Base-by-base conservation (phyloP, 2,329 filamentous ascomycete genomes). In the Epichloe amarillans region DNA sequence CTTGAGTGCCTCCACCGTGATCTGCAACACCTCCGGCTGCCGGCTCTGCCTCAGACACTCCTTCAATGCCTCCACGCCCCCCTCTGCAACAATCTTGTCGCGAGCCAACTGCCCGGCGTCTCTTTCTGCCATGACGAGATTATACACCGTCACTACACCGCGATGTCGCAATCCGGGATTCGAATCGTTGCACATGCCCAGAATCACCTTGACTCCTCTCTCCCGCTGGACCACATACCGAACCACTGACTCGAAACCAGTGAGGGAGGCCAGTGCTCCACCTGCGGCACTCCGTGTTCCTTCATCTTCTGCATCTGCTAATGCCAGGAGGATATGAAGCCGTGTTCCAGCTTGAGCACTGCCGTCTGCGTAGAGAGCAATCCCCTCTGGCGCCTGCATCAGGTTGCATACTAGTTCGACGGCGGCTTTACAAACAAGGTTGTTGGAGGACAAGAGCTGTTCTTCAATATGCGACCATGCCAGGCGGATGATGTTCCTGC, bases 361-460 rank as follows among this genome's bases (percentile, higher is more conserved):
- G 11, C 74, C 77, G 52, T 86, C 83, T 0, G 82, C 83, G 58
- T 88, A 91, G 30, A 85, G 74, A 1, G 77, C 73, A 3, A 86
- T 74, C 17, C 83, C 84, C 37, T 82, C 75, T 0, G 82, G 78
- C 1, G 75, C 75, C 51, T 84, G 82, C 62, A 88, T 84, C 15
- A 98, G 75, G 61, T 98, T 98, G 70, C 93, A 98, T 21, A 96
- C 75, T 3, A 98, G 75, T 65, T 98, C 90, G 26, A 88, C 86
- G 0, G 88, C 80, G 0, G 91, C 91, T 47, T 91, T 86, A 51
- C 85, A 83, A 17, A 98, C 77, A 56, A 86, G 76, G 1, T 73
- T 68, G 63, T 95, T 93, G 43, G 79, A 78, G 14, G 82, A 84
- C 1, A 97, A 76, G 1, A 97, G 72, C 17, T 90, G 77, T 57